phyloP scores from a whole-genome alignment of 2,329 filamentous ascomycete species.

The Samsoniella hepiali region DNA sequence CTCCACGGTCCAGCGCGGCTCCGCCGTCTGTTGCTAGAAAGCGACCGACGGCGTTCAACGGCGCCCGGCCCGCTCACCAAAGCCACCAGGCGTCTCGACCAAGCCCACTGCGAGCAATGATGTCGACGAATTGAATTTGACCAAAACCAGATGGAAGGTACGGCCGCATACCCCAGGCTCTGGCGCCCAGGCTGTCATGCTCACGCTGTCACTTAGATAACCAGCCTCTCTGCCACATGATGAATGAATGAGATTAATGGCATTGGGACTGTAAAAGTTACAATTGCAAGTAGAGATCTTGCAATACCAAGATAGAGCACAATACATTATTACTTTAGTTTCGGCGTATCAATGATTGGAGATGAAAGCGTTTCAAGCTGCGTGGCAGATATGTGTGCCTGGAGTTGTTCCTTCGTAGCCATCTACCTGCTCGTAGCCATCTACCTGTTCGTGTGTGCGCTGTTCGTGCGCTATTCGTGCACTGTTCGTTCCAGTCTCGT shows the following conservation, averaged over 20 bases:
- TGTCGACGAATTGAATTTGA: slow-evolving; percentile 57
- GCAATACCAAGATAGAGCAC: slow-evolving; percentile 17
- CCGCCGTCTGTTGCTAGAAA: slow-evolving; percentile 44
- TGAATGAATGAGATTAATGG: slow-evolving; percentile 14
- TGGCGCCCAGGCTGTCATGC: not conserved
- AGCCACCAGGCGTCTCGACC: slow-evolving; percentile 55
- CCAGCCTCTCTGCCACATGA: slow-evolving; percentile 17
- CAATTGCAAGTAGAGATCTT: slow-evolving; percentile 8
- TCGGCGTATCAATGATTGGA: not conserved
- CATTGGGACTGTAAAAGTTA: slow-evolving; percentile 17
- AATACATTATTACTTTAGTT: slow-evolving; percentile 15
- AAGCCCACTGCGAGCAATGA: slow-evolving; percentile 67
- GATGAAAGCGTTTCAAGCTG: not conserved
- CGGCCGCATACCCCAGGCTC: not conserved
- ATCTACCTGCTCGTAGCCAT: no score
- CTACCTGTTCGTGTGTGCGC: no score
- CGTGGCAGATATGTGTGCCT: not conserved
- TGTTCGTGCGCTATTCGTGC: no score
- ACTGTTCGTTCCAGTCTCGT: no score
- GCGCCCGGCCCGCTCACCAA: slow-evolving; percentile 42
- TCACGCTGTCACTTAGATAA: slow-evolving; percentile 12
- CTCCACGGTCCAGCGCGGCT: slow-evolving; percentile 42
- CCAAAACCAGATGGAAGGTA: slow-evolving; percentile 19
- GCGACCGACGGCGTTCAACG: slow-evolving; percentile 46
- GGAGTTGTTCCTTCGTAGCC: not conserved